Base-by-base conservation (phyloP, 148 eudicot genomes). In the Nyssa sinensis region DNA sequence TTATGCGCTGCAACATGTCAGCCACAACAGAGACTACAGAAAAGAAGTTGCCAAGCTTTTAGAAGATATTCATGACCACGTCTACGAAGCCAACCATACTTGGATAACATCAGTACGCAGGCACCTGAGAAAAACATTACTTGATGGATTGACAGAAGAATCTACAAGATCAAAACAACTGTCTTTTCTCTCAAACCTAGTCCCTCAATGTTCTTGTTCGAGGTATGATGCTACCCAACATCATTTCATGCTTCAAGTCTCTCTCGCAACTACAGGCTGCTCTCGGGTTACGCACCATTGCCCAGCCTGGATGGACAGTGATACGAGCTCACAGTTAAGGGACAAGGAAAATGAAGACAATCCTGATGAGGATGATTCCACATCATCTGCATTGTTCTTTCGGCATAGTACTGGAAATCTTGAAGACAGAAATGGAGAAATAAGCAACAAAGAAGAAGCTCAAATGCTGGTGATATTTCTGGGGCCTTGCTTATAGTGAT, bases 181-280 rank as follows among this genome's bases (percentile, higher is more conserved):
- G 34, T 91, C 93, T 16, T 91, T 91, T 78, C 97, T 93, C 25
- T 86, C 94, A 17, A 90, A 89, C 72, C 97, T 94, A 0, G 84
- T 87, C 62, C 94, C 94, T 1, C 97, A 93, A 64, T 93, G 98
- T 77, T 84, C 92, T 67, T 93, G 98, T 79, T 66, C 37, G 66
- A 81, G 81, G 51, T 72, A 49, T 16, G 75, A 74, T 31, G 47
- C 69, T 3, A 25, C 68, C 2, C 61, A 59, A 77, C 51, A 41
- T 49, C 85, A 37, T 28, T 33, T 16, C 47, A 25, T 41, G 74
- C 81, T 70, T 69, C 86, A 47, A 81, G 59, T 31, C 74, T 83
- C 66, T 75, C 74, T 76, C 81, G 7, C 78, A 77, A 23, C 73
- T 87, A 65, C 77, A 21, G 30, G 79, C 80, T 63, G 74, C 79